phyloP scores from a whole-genome alignment of 371 early-diverging fungal species.

The Phascolomyces articulosus region DNA sequence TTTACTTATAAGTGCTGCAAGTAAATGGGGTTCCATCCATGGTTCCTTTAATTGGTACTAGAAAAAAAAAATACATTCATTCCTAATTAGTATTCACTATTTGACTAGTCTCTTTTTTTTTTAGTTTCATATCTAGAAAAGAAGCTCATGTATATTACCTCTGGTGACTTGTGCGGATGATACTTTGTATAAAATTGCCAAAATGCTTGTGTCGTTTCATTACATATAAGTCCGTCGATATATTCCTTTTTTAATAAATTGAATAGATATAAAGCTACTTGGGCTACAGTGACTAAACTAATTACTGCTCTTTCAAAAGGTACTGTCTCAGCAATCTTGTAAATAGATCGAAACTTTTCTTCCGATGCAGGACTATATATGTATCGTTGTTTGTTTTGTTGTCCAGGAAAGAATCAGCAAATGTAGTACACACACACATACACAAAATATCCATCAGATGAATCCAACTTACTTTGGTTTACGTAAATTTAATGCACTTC shows the following conservation, averaged over 20 bases:
- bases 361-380: slow-evolving; percentile 63
- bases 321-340: slow-evolving; percentile 59
- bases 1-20: slow-evolving; percentile 63
- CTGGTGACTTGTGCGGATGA: slow-evolving; percentile 47
- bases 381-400: no score
- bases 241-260: slow-evolving; percentile 48
- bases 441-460: no score
- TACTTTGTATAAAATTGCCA: slow-evolving; percentile 54
- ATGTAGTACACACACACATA: no score
- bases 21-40: slow-evolving; percentile 62
- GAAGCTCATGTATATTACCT: slow-evolving; percentile 39
- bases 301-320: slow-evolving; percentile 62
- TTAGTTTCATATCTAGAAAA: no score
- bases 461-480: slow-evolving; percentile 61
- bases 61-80: no score
- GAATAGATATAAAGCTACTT: slow-evolving; percentile 58
- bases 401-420: no score
- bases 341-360: slow-evolving; percentile 66
- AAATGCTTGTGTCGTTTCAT: slow-evolving; percentile 59
- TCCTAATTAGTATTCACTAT: not conserved
- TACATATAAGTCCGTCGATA: slow-evolving; percentile 65
- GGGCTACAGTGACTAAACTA: slow-evolving; percentile 55
- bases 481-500: slow-evolving; percentile 64
- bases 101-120: not conserved
- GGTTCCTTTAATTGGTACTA: slow-evolving; percentile 45